Base-by-base conservation (phyloP, 2,329 filamentous ascomycete species). In the Cytospora piceae region DNA sequence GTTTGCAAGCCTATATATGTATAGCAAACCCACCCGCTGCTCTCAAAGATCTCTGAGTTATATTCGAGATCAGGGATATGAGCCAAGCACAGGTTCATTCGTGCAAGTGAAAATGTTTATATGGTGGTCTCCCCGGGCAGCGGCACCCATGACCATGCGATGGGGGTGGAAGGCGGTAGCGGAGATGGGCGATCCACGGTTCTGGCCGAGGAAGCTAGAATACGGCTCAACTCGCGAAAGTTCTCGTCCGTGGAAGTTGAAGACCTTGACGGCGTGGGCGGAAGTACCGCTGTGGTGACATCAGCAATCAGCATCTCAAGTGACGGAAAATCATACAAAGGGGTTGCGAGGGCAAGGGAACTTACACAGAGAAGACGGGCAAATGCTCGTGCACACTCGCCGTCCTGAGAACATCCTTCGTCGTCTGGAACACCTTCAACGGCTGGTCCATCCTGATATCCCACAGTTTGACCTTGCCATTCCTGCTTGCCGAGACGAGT, bases 111-210 rank as follows among this genome's bases (percentile, higher is more conserved):
- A 96, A 32, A 98, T 83, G 75, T 96, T 97, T 73, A 99, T 89
- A 75, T 97, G 92, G 67, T 94, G 87, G 74, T 97, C 94, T 64
- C 93, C 92, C 53, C 92, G 84, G 4, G 93, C 92, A 1, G 94
- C 91, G 72, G 91, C 95, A 42, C 93, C 94, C 68, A 99, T 84
- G 77, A 97, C 89, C 79, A 96, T 94, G 61, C 91, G 88, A 77
- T 99, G 95, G 0, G 95, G 95, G 78, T 99, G 95, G 82, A 98
- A 99, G 0, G 94, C 91, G 11, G 94, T 97, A 42, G 91, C 87
- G 3, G 93, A 89, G 70, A 99, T 96, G 1, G 95, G 91, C 8
- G 89, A 87, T 65, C 90, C 89, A 60, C 92, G 90, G 74, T 88
- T 93, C 72, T 93, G 90, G 69, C 92, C 89, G 20, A 96, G 81